Evolutionary conservation across 202 grass and related monocot genomes (phyloP).

Genomic region (Saccharum hybrid): DNA sequence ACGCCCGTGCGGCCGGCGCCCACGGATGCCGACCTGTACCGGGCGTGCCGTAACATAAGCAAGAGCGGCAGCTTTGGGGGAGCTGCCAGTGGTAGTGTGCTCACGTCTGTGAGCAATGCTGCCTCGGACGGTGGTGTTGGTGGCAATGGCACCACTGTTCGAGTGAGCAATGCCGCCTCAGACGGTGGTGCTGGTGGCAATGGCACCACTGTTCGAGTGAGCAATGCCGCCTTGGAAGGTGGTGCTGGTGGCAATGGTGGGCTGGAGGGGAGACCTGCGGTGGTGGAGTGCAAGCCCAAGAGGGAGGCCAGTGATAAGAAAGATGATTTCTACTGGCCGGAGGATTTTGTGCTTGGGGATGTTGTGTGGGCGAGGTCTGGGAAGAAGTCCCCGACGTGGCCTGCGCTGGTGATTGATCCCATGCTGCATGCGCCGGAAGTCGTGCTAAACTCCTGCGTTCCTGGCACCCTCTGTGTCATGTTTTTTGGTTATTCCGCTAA

Average conservation of each 20-base stretch:
- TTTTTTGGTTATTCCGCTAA: constrained; percentile 69
- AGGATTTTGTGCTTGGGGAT: constrained; percentile 81
- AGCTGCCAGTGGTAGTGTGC: constrained; percentile 51
- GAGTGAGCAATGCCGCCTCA: constrained; percentile 6
- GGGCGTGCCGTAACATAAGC: constrained; percentile 52
- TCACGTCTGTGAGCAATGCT: constrained; percentile 57
- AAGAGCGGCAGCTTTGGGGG: constrained; percentile 37
- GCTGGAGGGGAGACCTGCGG: constrained; percentile 14
- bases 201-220: neutral
- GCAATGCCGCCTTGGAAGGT: constrained; percentile 7
- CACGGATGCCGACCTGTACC: constrained; percentile 46
- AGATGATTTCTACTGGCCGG: constrained; percentile 59
- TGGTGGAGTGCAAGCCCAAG: constrained; percentile 55
- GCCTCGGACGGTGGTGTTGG: neutral
- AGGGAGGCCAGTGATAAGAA: constrained; percentile 50
- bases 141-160: neutral
- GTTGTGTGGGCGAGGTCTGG: constrained; percentile 81
- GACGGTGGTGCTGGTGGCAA: neutral
- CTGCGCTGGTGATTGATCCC: constrained; percentile 84
- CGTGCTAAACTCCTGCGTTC: constrained; percentile 79
- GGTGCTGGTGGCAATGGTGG: neutral
- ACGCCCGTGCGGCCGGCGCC: neutral
- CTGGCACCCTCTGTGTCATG: constrained; percentile 85
- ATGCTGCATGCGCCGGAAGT: constrained; percentile 61
- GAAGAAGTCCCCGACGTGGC: constrained; percentile 82